Evolutionary conservation across 1,284 basidiomycete species (phyloP).

Genomic region (Fistulina hepatica): DNA sequence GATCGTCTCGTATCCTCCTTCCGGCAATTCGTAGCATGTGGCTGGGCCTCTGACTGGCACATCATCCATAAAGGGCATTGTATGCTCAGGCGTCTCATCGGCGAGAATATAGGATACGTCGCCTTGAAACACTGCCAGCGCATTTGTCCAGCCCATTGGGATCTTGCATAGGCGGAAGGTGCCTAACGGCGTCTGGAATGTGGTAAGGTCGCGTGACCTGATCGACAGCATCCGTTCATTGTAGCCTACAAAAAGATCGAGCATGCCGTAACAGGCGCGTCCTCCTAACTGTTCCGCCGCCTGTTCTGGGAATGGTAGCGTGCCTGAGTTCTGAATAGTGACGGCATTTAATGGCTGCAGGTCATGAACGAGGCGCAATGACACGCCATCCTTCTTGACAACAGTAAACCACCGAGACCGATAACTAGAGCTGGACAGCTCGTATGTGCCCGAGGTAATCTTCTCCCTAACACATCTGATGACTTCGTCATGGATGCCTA

Average conservation of each 20-base stretch:
- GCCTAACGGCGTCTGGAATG: slow-evolving; percentile 20
- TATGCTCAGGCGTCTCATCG: slow-evolving; percentile 16
- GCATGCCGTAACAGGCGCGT: too few relatives aligned
- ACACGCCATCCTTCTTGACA: slow-evolving; percentile 27
- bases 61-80: slow-evolving; percentile 21
- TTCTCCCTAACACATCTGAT: slow-evolving; percentile 23
- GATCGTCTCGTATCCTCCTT: slow-evolving; percentile 17
- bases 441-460: slow-evolving; percentile 25
- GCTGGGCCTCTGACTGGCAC: slow-evolving; percentile 16
- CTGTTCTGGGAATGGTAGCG: too few relatives aligned
- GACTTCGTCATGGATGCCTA: slow-evolving; percentile 26
- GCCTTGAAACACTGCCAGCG: slow-evolving; percentile 21
- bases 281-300: too few relatives aligned
- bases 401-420: slow-evolving; percentile 29
- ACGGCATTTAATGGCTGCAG: slow-evolving; percentile 25
- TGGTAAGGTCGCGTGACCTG: slow-evolving; percentile 18
- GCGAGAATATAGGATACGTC: slow-evolving; percentile 21
- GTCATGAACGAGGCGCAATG: slow-evolving; percentile 22
- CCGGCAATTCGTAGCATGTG: slow-evolving; percentile 14
- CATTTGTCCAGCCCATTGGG: slow-evolving; percentile 26
- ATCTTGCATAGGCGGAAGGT: slow-evolving; percentile 17
- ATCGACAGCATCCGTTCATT: slow-evolving; percentile 16
- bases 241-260: slow-evolving; percentile 20
- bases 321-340: slow-evolving; percentile 22
- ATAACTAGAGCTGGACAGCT: slow-evolving; percentile 28